Base-by-base conservation (phyloP, 2,329 filamentous ascomycete species). In the Cercospora zeina region DNA sequence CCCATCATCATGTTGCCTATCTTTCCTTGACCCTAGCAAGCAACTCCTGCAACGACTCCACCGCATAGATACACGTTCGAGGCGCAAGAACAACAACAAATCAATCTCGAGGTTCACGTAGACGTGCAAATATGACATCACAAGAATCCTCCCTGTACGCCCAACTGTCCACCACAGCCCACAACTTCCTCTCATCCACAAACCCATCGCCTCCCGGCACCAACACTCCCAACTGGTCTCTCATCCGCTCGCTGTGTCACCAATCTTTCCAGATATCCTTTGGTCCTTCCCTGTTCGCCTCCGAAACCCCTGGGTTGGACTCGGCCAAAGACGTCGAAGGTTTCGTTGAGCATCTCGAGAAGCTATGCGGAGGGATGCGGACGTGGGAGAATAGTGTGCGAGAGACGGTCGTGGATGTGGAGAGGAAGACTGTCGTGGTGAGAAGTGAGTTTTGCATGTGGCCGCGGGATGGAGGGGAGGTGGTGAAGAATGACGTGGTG, bases 381-480 rank as follows among this genome's bases (percentile, higher is more conserved):
- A 65, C 62, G n/a, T 67, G 65, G 62, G 62, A 58, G 5, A 65
- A 65, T 39, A 31, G 60, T 11, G 24, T 67, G 5, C 51, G 61
- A 21, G 58, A 67, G 8, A 9, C 62, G 14, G 59, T 62, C 30
- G 62, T 67, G 10, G 65, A 67, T 59, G 58, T 61, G 24, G 59
- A 62, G 42, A 58, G 50, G 54, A 42, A 61, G 27, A 67, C 49
- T 0, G 65, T 63, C 1, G 49, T 65, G 9, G 65, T 50, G 8
- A 36, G 62, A n/a, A 63, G 58, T 16, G 62, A 67, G 19, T 65
- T 65, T 51, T 63, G 61, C 53, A 67, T 67, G 65, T 39, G 62
- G n/a, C 62, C 58, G 31, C 24, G 34, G 13, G 61, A 54, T 50
- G 65, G 62, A 13, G 33, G 51, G 4, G 65, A 62, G 21, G 64